phyloP scores from a whole-genome alignment of 805 yeast genomes.

The Nakazawaea holstii region DNA sequence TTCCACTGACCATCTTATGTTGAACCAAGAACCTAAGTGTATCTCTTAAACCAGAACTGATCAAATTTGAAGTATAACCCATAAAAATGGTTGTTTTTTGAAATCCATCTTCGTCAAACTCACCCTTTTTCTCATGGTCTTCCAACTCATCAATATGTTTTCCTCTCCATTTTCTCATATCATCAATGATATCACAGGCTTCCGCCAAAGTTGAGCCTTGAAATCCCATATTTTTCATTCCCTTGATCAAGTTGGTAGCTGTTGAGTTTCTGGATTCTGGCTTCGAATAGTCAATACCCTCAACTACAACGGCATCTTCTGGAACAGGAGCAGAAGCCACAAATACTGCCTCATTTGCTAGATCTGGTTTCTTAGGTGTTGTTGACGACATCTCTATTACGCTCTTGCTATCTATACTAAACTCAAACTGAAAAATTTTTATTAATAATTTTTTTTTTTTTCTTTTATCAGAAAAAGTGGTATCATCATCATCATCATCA shows the following conservation, averaged over 20 bases:
- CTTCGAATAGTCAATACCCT: conserved; percentile 85
- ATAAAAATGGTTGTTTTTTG: conserved; percentile 88
- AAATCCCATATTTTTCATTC: conserved; percentile 96
- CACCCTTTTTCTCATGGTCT: conserved; percentile 69
- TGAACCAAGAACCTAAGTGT: conserved; percentile 86
- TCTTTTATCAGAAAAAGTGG: no score
- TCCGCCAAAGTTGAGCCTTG: conserved; percentile 84
- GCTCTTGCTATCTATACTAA: background rate
- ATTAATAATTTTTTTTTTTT: background rate
- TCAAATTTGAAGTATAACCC: conserved; percentile 95
- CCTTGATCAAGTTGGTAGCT: conserved; percentile 71
- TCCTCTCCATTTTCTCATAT: conserved; percentile 94
- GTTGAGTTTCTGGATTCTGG: conserved; percentile 69
- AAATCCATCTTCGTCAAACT: conserved; percentile 68
- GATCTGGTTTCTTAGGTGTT: conserved; percentile 45
- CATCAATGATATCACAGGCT: conserved; percentile 89
- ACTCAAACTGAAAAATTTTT: background rate
- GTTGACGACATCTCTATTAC: background rate
- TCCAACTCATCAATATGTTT: conserved; percentile 60
- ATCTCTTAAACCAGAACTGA: conserved; percentile 91
- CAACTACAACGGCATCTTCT: conserved; percentile 67
- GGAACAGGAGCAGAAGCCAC: conserved; percentile 85
- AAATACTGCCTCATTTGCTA: conserved; percentile 89
- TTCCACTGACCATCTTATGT: conserved; percentile 89
- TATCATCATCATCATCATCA: no score